Conservation (phyloP, 768 basidiomycete genomes). For the Pleurotus djamor region DNA sequence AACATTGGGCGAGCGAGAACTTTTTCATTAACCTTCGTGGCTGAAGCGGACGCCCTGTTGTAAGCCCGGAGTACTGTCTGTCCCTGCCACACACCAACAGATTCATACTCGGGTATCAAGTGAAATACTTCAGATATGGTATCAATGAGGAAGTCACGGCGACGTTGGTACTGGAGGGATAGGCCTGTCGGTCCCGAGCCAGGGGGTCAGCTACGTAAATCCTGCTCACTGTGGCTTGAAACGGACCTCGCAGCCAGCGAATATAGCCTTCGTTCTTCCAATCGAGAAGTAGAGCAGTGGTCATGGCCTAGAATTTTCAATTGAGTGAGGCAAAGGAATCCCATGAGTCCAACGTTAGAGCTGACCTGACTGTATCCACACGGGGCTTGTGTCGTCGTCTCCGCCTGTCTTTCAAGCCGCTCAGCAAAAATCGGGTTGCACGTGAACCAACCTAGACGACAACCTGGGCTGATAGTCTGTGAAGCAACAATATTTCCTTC, state of each 20-base stretch:
- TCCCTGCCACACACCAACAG: slow-evolving; percentile 27
- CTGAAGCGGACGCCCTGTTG: slow-evolving; percentile 23
- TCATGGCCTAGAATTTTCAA: slow-evolving; percentile 47
- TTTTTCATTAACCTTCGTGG: slow-evolving; percentile 24
- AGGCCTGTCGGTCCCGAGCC: no score
- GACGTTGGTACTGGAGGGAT: slow-evolving; percentile 48
- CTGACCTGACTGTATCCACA: slow-evolving; percentile 68
- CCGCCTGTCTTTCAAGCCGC: slow-evolving; percentile 64
- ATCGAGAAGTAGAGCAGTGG: slow-evolving; percentile 56
- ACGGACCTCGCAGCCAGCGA: slow-evolving; percentile 70
- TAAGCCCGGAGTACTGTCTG: slow-evolving; percentile 44
- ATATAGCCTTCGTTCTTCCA: slow-evolving; percentile 76
- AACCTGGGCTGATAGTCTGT: slow-evolving; percentile 77
- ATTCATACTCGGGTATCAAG: slow-evolving; percentile 24
- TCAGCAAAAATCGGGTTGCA: slow-evolving; percentile 77
- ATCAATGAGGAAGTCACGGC: slow-evolving; percentile 67
- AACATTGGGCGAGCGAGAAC: slow-evolving; percentile 36
- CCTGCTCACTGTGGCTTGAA: no score
- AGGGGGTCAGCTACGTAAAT: no score
- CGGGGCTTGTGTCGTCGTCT: slow-evolving; percentile 68
- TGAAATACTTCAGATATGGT: slow-evolving; percentile 61
- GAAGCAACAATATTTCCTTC: no score
- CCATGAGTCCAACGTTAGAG: slow-evolving; percentile 10
- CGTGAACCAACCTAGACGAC: slow-evolving; percentile 79
- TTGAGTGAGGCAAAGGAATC: no score